Conservation (phyloP, 306 rosid species). For the Cucumis melo region DNA sequence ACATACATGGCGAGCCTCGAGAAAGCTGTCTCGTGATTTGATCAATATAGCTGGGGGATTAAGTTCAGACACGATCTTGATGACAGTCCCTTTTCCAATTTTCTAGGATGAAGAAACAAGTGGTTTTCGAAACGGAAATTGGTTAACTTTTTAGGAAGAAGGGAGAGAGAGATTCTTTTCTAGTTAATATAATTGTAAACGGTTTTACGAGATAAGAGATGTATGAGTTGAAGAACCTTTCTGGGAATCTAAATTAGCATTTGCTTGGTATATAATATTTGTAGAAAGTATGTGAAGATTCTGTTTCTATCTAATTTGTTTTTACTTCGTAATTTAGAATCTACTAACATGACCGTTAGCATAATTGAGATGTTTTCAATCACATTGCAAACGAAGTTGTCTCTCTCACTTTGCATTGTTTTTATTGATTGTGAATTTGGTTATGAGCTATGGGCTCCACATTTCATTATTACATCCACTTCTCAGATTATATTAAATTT, state of each 20-base stretch:
- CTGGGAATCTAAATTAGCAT: background rate
- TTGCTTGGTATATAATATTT: background rate
- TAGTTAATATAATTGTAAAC: background rate
- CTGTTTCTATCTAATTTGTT: background rate
- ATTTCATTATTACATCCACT: no score
- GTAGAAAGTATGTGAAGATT: background rate
- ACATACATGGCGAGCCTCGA: conserved; percentile 87
- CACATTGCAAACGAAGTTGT: no score
- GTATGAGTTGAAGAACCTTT: background rate
- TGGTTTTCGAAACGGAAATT: background rate
- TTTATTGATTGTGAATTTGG: no score
- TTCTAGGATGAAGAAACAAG: background rate
- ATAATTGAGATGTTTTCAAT: no score
- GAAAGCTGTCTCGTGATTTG: conserved; percentile 28
- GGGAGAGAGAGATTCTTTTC: background rate
- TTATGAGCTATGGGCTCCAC: no score
- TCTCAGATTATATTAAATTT: no score
- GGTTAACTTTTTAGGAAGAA: background rate
- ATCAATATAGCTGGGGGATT: background rate
- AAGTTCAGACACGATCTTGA: background rate
- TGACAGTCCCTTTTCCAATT: background rate
- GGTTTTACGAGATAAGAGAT: background rate
- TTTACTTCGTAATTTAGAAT: no score
- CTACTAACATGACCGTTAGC: no score
- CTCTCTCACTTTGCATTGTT: no score